Conservation (phyloP, 2,329 filamentous ascomycete species). For the Leptoxyphium fumago region DNA sequence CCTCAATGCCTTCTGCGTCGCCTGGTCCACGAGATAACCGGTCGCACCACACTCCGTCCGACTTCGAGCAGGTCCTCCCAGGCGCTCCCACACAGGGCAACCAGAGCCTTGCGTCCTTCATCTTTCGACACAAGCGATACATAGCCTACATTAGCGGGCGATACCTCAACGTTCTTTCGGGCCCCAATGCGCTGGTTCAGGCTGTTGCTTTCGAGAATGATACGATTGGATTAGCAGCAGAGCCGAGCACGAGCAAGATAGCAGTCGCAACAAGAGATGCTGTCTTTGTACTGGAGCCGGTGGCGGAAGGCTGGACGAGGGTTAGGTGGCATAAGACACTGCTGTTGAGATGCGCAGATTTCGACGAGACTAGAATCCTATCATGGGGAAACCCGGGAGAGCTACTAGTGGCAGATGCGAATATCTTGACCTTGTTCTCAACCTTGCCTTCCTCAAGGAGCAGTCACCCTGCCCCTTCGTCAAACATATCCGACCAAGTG, state of each 20-base stretch:
- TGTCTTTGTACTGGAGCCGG: constrained; percentile 66
- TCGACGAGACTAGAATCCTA: constrained; percentile 41
- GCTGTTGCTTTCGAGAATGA: constrained; percentile 48
- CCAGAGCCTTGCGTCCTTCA: constrained; percentile 59
- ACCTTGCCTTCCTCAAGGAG: constrained; percentile 24
- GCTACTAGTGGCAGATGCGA: constrained; percentile 58
- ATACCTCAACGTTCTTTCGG: constrained; percentile 69
- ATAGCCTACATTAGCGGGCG: constrained; percentile 82
- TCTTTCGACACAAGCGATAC: constrained; percentile 58
- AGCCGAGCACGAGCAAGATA: constrained; percentile 74
- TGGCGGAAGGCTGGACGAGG: constrained; percentile 59
- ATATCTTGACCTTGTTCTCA: constrained; percentile 55
- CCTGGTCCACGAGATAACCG: constrained; percentile 4
- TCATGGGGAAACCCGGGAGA: constrained; percentile 85
- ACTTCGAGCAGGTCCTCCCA: constrained; percentile 46
- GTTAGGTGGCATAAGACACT: constrained; percentile 54
- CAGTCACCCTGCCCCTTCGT: constrained; percentile 9
- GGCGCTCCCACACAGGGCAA: constrained; percentile 65
- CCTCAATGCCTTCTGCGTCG: constrained; percentile 17
- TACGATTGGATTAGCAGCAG: constrained; percentile 64
- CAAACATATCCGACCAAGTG: constrained; percentile 24
- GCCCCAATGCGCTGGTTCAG: constrained; percentile 62
- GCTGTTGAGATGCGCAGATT: constrained; percentile 34
- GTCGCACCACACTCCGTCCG: constrained; percentile 1
- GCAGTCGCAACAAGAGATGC: constrained; percentile 53